Evolutionary conservation across 208 protist species (phyloP), one percentile per base, ranked within the genome.

Genomic region (Crithidia expoeki): DNA sequence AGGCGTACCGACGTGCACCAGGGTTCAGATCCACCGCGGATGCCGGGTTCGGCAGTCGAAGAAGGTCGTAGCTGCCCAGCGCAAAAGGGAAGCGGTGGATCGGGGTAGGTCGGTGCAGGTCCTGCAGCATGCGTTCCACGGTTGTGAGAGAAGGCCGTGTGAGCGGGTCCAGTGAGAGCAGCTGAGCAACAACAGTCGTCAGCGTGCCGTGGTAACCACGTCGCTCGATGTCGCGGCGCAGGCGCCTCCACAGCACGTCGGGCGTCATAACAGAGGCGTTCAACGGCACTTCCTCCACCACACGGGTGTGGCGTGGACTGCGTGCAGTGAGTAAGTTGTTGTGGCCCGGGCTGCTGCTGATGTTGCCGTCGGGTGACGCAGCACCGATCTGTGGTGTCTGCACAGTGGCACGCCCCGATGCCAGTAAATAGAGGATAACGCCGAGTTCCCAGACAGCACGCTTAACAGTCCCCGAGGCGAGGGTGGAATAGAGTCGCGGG

Each of bases 21-120:
- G 81, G 69, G 76, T 92, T 81, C 19, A 94, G 27, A 19, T 81
- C 21, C 25, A 94, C 50, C 23, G 71, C 57, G 17, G 69, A 51
- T 0, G 79, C 58, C 32, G 76, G 64, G 46, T 72, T 53, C 0
- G 72, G 64, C 32, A 94, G 30, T 7, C 76, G 83, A 1, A 94
- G 52, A 7, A 94, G 65, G 52, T 88, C 72, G 56, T 85, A 86
- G 34, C 65, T 53, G 44, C 89, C 89, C 17, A 94, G 23, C 2
- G 82, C 79, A 50, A 94, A 90, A n/a, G 89, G 89, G 32, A 92
- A 94, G 52, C 89, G 86, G 21, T 70, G 32, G 28, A 94, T 80
- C 12, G 86, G 83, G 19, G 74, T 87, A 19, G 64, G 57, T 2
- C 86, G 84, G 57, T 89, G 59, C 55, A 94, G 56, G 23, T 92